A percentile compares a stretch with the other conserved stretches of the same genome.
phyloP scores from a whole-genome alignment of 768 basidiomycete genomes.

The Kwoniella newhampshirensis region DNA sequence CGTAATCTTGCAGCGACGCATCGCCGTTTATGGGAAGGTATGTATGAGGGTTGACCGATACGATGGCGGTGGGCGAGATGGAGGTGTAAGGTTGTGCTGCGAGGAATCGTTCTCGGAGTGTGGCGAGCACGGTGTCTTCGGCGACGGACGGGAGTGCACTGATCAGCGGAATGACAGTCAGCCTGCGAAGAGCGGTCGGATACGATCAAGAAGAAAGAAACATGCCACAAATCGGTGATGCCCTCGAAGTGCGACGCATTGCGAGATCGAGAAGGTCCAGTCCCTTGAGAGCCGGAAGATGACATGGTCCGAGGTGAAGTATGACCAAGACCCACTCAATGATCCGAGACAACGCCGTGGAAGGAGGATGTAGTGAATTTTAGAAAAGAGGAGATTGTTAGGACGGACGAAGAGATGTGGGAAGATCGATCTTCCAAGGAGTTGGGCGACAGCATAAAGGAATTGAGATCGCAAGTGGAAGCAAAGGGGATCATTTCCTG shows the following conservation, averaged over 20 bases:
- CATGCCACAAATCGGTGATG: slow-evolving; percentile 39
- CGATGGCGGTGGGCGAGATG: slow-evolving; percentile 61
- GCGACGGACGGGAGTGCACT: slow-evolving; percentile 44
- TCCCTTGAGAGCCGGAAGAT: neutral
- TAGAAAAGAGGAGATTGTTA: too few species aligned
- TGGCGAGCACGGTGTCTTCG: slow-evolving; percentile 50
- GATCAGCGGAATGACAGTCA: slow-evolving; percentile 1
- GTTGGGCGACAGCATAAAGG: neutral
- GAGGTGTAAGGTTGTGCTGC: slow-evolving; percentile 49
- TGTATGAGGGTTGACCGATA: slow-evolving; percentile 92
- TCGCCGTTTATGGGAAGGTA: slow-evolving; percentile 81
- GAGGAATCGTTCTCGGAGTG: slow-evolving; percentile 53
- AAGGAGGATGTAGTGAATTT: too few species aligned
- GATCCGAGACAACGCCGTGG: neutral
- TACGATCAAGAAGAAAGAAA: neutral
- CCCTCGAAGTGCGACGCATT: slow-evolving; percentile 34
- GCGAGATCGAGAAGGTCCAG: slow-evolving; percentile 12
- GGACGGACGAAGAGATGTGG: neutral
- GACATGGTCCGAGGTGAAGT: neutral
- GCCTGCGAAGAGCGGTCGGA: neutral
- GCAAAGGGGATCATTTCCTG: neutral
- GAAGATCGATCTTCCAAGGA: too few species aligned
- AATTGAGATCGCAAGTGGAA: slow-evolving; percentile 1
- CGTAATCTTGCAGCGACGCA: slow-evolving; percentile 78
- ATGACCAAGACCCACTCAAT: neutral